Conservation (phyloP, 2,329 filamentous ascomycete species). For the Pyrenochaeta sp. region DNA sequence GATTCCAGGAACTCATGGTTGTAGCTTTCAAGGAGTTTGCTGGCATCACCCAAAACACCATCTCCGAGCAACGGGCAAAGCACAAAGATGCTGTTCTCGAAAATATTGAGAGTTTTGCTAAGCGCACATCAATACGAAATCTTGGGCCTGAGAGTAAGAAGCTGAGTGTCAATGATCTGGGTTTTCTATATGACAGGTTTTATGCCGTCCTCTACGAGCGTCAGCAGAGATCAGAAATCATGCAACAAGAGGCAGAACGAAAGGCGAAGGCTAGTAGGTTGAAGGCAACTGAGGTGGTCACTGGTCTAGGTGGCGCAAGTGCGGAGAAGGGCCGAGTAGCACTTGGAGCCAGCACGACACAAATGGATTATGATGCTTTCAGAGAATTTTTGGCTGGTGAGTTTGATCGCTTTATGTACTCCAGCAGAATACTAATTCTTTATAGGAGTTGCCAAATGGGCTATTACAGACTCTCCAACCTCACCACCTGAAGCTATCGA, state of each 20-base stretch:
- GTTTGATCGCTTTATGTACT: no score
- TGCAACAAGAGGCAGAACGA: constrained; percentile 72
- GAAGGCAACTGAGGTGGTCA: constrained; percentile 60
- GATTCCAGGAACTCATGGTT: constrained; percentile 98
- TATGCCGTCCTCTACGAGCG: constrained; percentile 91
- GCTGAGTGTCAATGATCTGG: constrained; percentile 82
- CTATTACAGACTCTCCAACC: constrained; percentile 82
- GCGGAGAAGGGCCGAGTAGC: constrained; percentile 87
- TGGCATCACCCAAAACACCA: constrained; percentile 90
- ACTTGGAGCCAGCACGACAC: constrained; percentile 83
- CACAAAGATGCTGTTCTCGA: constrained; percentile 94
- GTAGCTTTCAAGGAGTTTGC: constrained; percentile 99
- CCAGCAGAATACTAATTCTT: no score
- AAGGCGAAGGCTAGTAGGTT: constrained; percentile 69
- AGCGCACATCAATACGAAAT: constrained; percentile 94
- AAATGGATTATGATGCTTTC: constrained; percentile 98
- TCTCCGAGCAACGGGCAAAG: constrained; percentile 85
- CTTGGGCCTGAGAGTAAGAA: constrained; percentile 95
- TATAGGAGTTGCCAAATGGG: constrained; percentile 87
- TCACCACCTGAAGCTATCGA: constrained; percentile 61
- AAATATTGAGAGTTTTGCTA: constrained; percentile 97
- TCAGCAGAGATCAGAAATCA: constrained; percentile 79
- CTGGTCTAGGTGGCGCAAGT: constrained; percentile 57
- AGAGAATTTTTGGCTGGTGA: constrained; percentile 82
- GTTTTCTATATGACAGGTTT: constrained; percentile 91